These are phyloP conservation scores for Aphanocladium album DNA, from an alignment of 2,329 filamentous ascomycete species.

Conservation along the genomic window DNA sequence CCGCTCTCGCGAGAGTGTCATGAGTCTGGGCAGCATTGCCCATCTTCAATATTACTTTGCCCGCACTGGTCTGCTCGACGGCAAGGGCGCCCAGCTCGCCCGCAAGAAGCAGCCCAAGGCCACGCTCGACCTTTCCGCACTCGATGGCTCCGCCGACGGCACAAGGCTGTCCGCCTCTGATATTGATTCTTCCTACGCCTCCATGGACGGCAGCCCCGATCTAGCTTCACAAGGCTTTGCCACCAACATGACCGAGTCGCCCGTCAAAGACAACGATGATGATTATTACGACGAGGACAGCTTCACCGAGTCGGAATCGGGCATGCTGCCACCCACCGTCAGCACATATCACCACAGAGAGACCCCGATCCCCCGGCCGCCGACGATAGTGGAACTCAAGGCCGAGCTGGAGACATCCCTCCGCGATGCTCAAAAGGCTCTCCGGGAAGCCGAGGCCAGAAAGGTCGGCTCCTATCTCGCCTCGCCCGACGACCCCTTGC, in stretches of 20 bases:
- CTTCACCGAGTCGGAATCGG: slow-evolving; percentile 60
- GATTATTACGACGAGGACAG: slow-evolving; percentile 50
- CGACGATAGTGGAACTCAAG: slow-evolving; percentile 75
- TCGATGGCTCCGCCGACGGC: slow-evolving; percentile 32
- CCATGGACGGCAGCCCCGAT: slow-evolving; percentile 56
- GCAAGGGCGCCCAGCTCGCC: slow-evolving; percentile 81
- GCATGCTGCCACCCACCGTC: slow-evolving; percentile 92
- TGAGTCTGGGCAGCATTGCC: slow-evolving; percentile 93
- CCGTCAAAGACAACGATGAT: slow-evolving; percentile 36
- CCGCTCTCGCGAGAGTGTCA: slow-evolving; percentile 84
- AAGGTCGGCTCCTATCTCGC: slow-evolving; percentile 28
- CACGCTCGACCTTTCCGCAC: slow-evolving; percentile 52
- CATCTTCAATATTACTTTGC: slow-evolving; percentile 99
- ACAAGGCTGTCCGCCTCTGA: slow-evolving; percentile 43
- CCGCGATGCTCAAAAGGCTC: slow-evolving; percentile 60
- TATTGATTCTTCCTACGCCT: slow-evolving; percentile 55
- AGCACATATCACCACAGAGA: slow-evolving; percentile 90
- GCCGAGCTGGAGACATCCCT: slow-evolving; percentile 61
- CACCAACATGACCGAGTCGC: slow-evolving; percentile 40
- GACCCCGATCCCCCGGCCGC: slow-evolving; percentile 76
- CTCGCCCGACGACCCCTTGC: slow-evolving; percentile 24
- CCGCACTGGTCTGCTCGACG: slow-evolving; percentile 84
- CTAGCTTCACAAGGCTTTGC: slow-evolving; percentile 36
- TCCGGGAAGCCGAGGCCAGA: slow-evolving; percentile 52
- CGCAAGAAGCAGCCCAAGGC: slow-evolving; percentile 62